phyloP scores from a whole-genome alignment of 495 filamentous ascomycete genomes.

The Alectoria sarmentosa region DNA sequence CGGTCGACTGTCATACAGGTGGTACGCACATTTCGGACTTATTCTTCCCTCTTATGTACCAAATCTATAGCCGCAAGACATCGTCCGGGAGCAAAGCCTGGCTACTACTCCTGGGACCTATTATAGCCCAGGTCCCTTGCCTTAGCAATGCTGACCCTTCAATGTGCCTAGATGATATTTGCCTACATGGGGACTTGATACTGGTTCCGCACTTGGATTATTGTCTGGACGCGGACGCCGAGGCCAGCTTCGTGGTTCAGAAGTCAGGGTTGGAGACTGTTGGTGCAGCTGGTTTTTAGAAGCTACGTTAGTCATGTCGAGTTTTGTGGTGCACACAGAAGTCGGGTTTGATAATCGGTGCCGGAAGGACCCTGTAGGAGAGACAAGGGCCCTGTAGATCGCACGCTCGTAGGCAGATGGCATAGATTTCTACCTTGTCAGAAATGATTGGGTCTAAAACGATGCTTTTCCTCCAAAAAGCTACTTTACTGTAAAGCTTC shows the following conservation, averaged over 20 bases:
- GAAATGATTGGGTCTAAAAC: too few relatives aligned
- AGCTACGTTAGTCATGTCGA: not conserved
- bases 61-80: not conserved
- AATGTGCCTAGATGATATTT: conserved; percentile 31
- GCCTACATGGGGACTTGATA: conserved; percentile 29
- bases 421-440: not conserved
- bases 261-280: conserved; percentile 12
- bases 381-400: not conserved
- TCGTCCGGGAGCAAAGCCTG: not conserved
- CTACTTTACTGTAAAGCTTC: not conserved
- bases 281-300: not conserved
- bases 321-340: not conserved
- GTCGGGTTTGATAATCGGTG: not conserved
- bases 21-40: not conserved
- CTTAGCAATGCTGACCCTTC: not conserved
- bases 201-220: conserved; percentile 30
- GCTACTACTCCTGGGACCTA: too few relatives aligned
- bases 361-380: not conserved
- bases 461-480: not conserved
- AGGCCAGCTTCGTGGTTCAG: conserved; percentile 18
- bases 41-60: not conserved
- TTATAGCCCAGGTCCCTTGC: too few relatives aligned
- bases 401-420: not conserved
- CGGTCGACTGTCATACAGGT: conserved; percentile 29
- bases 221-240: conserved; percentile 20